Evolutionary conservation across 2,329 filamentous ascomycete species (phyloP).

Genomic region (Berkeleyomyces basicola): DNA sequence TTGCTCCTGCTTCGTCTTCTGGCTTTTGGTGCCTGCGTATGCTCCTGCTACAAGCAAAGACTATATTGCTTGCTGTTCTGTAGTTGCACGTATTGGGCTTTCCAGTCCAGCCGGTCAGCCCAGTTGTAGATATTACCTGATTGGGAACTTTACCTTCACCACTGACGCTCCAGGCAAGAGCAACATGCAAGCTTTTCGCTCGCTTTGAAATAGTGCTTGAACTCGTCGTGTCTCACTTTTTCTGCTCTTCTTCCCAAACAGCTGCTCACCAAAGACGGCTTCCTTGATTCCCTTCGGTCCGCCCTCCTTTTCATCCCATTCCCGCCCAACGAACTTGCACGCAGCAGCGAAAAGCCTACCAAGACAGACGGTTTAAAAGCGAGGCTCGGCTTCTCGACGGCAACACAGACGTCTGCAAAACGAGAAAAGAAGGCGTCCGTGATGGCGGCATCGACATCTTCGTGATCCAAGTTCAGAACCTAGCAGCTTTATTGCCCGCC

Average conservation of each 20-base stretch:
- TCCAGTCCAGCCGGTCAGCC: not conserved
- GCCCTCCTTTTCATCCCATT: not conserved
- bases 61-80: too few species aligned
- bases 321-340: not conserved
- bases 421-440: not conserved
- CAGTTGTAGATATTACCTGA: not conserved
- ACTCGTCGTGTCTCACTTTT: not conserved
- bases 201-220: too few species aligned
- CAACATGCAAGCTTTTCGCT: not conserved
- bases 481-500: not conserved
- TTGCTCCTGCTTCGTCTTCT: not conserved
- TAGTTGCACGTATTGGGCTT: not conserved
- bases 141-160: not conserved
- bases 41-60: too few species aligned
- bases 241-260: not conserved
- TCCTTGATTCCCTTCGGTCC: not conserved
- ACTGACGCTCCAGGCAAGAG: not conserved
- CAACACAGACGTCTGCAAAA: not conserved
- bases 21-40: not conserved
- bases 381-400: not conserved
- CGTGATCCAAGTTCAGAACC: not conserved
- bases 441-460: not conserved
- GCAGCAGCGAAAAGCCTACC: not conserved
- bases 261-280: too few species aligned
- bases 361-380: not conserved